Conservation (phyloP, 805 yeast species). For the Monosporozyma siamensis region DNA sequence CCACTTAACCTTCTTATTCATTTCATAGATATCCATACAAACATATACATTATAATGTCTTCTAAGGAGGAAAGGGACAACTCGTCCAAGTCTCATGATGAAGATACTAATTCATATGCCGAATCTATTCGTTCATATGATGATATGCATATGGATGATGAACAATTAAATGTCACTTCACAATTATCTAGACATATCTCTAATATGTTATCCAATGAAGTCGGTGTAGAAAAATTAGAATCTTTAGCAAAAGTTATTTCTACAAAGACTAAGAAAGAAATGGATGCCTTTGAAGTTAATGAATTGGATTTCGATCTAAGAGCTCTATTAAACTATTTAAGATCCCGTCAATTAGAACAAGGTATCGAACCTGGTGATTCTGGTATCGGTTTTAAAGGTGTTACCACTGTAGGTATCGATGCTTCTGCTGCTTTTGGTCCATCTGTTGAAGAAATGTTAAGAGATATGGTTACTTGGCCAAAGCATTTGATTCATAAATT, state of each 20-base stretch:
- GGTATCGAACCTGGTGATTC: conserved; percentile 41
- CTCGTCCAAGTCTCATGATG: conserved; percentile 12
- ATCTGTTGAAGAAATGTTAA: conserved; percentile 36
- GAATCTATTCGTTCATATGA: conserved; percentile 21
- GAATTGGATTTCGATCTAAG: conserved; percentile 40
- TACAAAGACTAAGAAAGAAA: conserved; percentile 38
- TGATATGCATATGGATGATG: conserved; percentile 12
- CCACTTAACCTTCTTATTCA: background rate
- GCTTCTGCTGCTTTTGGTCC: conserved; percentile 46
- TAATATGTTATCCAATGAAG: conserved; percentile 27
- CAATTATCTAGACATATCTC: conserved; percentile 27
- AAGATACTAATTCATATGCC: conserved; percentile 16
- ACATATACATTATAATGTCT: conserved; percentile 12
- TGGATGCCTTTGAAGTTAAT: conserved; percentile 36
- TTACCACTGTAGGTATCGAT: conserved; percentile 42
- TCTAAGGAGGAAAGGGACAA: conserved; percentile 15
- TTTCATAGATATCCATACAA: background rate
- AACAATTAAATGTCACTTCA: conserved; percentile 18
- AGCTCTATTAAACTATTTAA: conserved; percentile 34
- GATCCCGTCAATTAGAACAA: conserved; percentile 33
- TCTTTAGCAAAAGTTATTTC: conserved; percentile 44
- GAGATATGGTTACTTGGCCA: conserved; percentile 29
- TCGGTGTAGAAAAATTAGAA: conserved; percentile 34
- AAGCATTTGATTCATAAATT: conserved; percentile 13
- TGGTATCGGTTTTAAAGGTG: conserved; percentile 40